Evolutionary conservation across 2,329 filamentous ascomycete species (phyloP).

Genomic region (Stachybotrys chlorohalonatus): DNA sequence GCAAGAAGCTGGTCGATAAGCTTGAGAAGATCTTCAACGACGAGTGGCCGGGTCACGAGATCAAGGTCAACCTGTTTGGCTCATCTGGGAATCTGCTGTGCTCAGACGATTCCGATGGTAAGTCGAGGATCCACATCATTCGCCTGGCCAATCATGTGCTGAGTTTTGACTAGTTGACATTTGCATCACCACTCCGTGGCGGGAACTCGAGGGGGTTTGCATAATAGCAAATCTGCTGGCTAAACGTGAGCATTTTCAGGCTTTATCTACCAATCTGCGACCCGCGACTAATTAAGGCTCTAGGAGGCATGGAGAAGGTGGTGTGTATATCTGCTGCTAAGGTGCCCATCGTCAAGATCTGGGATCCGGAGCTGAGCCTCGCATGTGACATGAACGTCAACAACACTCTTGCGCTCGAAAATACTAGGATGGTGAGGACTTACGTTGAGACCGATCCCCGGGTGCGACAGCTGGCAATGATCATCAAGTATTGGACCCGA

Average conservation of each 20-base stretch:
- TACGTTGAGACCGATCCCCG: slow-evolving; percentile 91
- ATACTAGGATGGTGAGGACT: slow-evolving; percentile 94
- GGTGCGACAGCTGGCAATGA: slow-evolving; percentile 88
- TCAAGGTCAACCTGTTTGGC: slow-evolving; percentile 90
- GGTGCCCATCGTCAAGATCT: slow-evolving; percentile 97
- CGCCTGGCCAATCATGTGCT: not conserved
- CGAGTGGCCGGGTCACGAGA: slow-evolving; percentile 85
- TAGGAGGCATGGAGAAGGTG: slow-evolving; percentile 95
- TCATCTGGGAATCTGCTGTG: slow-evolving; percentile 93
- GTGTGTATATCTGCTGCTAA: slow-evolving; percentile 92
- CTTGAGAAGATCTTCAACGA: slow-evolving; percentile 80
- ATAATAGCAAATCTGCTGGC: slow-evolving; percentile 79
- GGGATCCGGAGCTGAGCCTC: slow-evolving; percentile 85
- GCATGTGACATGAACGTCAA: slow-evolving; percentile 99
- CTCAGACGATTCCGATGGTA: slow-evolving; percentile 93
- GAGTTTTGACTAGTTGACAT: slow-evolving; percentile 64
- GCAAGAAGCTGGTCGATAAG: slow-evolving; percentile 72
- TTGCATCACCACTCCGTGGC: slow-evolving; percentile 89
- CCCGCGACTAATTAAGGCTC: not conserved
- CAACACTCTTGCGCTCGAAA: slow-evolving; percentile 88
- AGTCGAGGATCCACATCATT: slow-evolving; percentile 18
- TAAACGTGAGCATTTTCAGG: slow-evolving; percentile 49
- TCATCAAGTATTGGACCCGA: slow-evolving; percentile 96
- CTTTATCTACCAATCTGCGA: not conserved
- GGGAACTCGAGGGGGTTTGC: slow-evolving; percentile 81